These are phyloP conservation scores for Fusarium liriodendri DNA, from an alignment of 2,329 filamentous ascomycete genomes.

Conservation along the genomic window DNA sequence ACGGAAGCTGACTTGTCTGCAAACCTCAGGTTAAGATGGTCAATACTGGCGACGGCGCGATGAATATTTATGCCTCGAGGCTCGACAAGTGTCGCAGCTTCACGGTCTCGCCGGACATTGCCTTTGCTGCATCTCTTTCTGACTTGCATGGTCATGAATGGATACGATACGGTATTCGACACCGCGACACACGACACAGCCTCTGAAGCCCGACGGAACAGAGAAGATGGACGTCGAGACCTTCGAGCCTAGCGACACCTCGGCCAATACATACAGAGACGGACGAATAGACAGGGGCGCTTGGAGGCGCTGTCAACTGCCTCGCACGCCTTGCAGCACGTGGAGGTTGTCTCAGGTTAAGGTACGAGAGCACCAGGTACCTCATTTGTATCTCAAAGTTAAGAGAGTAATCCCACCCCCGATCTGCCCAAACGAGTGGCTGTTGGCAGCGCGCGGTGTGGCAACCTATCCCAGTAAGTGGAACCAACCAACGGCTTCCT, in stretches of 20 bases:
- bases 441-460: neutral
- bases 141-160: neutral
- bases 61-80: slow-evolving; percentile 11
- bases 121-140: neutral
- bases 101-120: neutral
- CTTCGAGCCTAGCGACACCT: neutral
- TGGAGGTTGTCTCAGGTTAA: neutral
- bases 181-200: neutral
- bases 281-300: neutral
- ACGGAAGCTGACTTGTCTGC: neutral
- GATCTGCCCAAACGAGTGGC: slow-evolving; percentile 1
- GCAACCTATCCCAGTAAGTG: neutral
- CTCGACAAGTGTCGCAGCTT: neutral
- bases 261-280: neutral
- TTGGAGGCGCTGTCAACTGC: neutral
- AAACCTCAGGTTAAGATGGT: neutral
- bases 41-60: neutral
- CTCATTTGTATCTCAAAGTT: slow-evolving; percentile 13
- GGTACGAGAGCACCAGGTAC: neutral
- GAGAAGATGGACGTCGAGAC: neutral
- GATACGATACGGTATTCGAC: neutral
- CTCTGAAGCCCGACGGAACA: neutral
- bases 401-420: neutral
- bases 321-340: slow-evolving; percentile 17
- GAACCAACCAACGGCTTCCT: neutral